These are phyloP conservation scores for Conticribra guillardii DNA, from an alignment of 108 stramenopile species.

Conservation along the genomic window DNA sequence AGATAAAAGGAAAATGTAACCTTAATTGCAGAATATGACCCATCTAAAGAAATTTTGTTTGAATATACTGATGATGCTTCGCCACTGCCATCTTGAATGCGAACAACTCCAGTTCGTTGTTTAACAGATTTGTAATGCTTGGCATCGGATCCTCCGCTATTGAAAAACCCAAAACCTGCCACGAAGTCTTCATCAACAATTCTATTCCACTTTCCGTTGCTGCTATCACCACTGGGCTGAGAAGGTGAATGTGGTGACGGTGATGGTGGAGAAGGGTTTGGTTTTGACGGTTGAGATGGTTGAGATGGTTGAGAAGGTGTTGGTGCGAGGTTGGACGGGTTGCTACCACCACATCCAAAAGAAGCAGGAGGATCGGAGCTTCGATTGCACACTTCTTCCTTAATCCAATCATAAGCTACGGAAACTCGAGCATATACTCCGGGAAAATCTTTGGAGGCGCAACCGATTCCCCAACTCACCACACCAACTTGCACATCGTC, in stretches of 20 bases:
- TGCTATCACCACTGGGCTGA: not conserved
- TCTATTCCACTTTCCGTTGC: too few relatives aligned
- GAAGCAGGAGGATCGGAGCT: too few relatives aligned
- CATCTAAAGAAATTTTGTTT: too few relatives aligned
- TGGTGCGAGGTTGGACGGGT: too few relatives aligned
- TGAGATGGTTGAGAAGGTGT: not conserved
- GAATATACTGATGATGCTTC: too few relatives aligned
- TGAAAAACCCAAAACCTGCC: constrained; percentile 6
- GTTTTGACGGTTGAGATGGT: too few relatives aligned
- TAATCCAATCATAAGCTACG: constrained; percentile 14
- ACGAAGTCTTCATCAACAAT: constrained; percentile 21
- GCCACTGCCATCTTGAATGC: too few relatives aligned
- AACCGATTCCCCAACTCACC: too few relatives aligned
- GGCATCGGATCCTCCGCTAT: constrained; percentile 7
- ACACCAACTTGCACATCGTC: too few relatives aligned
- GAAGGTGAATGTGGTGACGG: constrained; percentile 7
- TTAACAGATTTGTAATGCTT: not conserved
- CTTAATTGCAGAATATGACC: constrained; percentile 6
- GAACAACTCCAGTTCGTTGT: too few relatives aligned
- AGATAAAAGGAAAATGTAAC: too few relatives aligned
- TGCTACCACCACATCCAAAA: not conserved
- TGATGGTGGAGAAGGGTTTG: constrained; percentile 1
- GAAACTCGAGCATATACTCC: constrained; percentile 31
- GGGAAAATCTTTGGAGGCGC: constrained; percentile 21
- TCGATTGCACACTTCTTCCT: constrained; percentile 7